These are phyloP conservation scores for Sarcomyxa edulis DNA, from an alignment of 768 basidiomycete genomes.

Conservation along the genomic window DNA sequence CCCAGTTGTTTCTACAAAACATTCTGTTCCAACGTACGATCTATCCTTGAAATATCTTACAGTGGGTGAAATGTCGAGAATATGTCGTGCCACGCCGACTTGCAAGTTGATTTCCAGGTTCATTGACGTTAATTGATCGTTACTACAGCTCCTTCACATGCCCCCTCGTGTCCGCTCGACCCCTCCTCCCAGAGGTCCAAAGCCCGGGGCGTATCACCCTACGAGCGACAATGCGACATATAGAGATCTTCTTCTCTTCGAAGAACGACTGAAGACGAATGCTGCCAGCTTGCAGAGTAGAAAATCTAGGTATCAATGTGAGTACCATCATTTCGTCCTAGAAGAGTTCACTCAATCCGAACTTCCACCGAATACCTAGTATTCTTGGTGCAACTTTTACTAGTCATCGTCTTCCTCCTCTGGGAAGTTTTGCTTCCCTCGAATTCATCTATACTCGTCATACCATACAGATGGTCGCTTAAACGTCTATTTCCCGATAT, in stretches of 20 bases:
- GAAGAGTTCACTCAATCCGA: slow-evolving; percentile 15
- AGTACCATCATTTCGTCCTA: slow-evolving; percentile 19
- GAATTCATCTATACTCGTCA: slow-evolving; percentile 56
- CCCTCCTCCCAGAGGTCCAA: slow-evolving; percentile 26
- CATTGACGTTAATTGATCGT: no score
- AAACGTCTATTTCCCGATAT: slow-evolving; percentile 46
- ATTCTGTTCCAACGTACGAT: no score
- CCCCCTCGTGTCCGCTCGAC: slow-evolving; percentile 28
- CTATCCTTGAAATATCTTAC: no score
- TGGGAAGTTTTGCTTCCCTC: slow-evolving; percentile 68
- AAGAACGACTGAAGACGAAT: slow-evolving; percentile 94
- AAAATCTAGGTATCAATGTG: slow-evolving; percentile 81
- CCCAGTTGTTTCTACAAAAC: no score
- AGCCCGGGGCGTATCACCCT: slow-evolving; percentile 32
- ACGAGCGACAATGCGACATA: slow-evolving; percentile 76
- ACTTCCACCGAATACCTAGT: slow-evolving; percentile 37
- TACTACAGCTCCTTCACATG: slow-evolving; percentile 3
- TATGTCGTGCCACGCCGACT: no score
- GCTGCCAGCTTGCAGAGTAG: slow-evolving; percentile 74
- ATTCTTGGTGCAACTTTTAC: slow-evolving; percentile 65
- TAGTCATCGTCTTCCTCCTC: slow-evolving; percentile 65
- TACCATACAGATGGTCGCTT: slow-evolving; percentile 55
- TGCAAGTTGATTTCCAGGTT: no score
- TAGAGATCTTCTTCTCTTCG: slow-evolving; percentile 86
- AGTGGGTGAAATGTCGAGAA: no score